Percentiles rank a stretch among this genome's conserved stretches.
Conservation (phyloP, 345 rosid genomes). For the Euphorbia peplus region DNA sequence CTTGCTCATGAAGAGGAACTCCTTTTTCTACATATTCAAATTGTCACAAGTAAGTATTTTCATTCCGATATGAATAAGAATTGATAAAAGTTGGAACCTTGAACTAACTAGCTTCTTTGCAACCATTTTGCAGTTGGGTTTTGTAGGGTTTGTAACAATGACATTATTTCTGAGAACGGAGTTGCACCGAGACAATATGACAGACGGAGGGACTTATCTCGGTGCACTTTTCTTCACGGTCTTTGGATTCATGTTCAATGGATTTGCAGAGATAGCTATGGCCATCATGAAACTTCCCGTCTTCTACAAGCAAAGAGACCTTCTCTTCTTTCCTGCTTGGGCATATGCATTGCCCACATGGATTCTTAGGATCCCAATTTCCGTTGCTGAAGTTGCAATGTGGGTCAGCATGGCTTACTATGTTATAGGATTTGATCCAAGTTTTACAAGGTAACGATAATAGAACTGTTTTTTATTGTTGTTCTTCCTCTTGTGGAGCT, state of each 20-base stretch:
- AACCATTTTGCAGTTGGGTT: constrained; percentile 38
- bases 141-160: constrained; percentile 52
- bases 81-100: too few species aligned
- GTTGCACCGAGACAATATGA: constrained; percentile 47
- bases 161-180: constrained; percentile 58
- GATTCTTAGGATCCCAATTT: constrained; percentile 17
- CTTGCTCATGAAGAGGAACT: not conserved
- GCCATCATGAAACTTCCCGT: constrained; percentile 63
- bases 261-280: constrained; percentile 67
- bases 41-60: not conserved
- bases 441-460: not conserved
- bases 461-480: not conserved
- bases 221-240: constrained; percentile 58
- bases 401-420: constrained; percentile 14
- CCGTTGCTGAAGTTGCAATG: not conserved
- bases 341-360: constrained; percentile 16
- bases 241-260: constrained; percentile 58
- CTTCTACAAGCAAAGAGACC: constrained; percentile 82
- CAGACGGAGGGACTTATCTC: constrained; percentile 60
- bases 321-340: constrained; percentile 25
- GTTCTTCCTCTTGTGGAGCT: too few species aligned
- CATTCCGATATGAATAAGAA: too few species aligned
- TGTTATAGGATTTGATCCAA: constrained; percentile 14
- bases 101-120: too few species aligned
- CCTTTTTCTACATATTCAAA: not conserved